phyloP scores from a whole-genome alignment of 345 rosid species.

The Lagerstroemia speciosa region DNA sequence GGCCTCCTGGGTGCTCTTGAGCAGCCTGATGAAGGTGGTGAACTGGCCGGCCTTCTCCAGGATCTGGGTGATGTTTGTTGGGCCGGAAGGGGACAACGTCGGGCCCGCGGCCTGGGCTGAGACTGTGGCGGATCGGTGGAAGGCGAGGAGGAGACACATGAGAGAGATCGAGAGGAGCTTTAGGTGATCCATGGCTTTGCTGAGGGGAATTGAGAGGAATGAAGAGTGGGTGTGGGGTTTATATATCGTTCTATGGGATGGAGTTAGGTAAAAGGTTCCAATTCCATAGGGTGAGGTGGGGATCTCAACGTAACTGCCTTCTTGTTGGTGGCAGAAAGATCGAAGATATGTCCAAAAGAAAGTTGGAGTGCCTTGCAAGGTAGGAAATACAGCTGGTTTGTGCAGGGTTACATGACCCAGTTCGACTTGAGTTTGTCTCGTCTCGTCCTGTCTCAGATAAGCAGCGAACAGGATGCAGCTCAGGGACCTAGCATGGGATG shows the following conservation, averaged over 20 bases:
- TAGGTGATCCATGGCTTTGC: slow-evolving; percentile 28
- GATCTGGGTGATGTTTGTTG: slow-evolving; percentile 59
- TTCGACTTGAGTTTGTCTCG: background rate
- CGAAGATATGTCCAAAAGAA: background rate
- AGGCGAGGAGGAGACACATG: slow-evolving; percentile 24
- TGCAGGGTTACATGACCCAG: background rate
- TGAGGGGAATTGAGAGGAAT: background rate
- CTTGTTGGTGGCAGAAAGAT: slow-evolving; percentile 8
- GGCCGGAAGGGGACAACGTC: slow-evolving; percentile 42
- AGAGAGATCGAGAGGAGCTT: slow-evolving; percentile 17
- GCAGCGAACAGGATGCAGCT: too few species aligned
- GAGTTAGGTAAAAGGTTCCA: slow-evolving; percentile 30
- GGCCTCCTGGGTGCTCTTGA: slow-evolving; percentile 54
- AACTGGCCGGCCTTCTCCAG: slow-evolving; percentile 78
- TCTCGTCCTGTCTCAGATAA: background rate
- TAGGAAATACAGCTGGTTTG: slow-evolving; percentile 14
- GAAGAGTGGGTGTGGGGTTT: slow-evolving; percentile 14
- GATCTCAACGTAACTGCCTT: slow-evolving; percentile 18
- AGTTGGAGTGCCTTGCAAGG: slow-evolving; percentile 22
- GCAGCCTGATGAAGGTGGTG: slow-evolving; percentile 49
- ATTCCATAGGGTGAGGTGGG: slow-evolving; percentile 20
- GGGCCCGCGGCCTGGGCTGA: slow-evolving; percentile 37
- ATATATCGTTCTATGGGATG: slow-evolving; percentile 12
- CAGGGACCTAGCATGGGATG: too few species aligned
- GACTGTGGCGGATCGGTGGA: slow-evolving; percentile 10